A percentile compares a stretch with the other conserved stretches of the same genome.
These are phyloP conservation scores for Capsicum pubescens DNA, from an alignment of 257 asterid genomes.

Conservation along the genomic window DNA sequence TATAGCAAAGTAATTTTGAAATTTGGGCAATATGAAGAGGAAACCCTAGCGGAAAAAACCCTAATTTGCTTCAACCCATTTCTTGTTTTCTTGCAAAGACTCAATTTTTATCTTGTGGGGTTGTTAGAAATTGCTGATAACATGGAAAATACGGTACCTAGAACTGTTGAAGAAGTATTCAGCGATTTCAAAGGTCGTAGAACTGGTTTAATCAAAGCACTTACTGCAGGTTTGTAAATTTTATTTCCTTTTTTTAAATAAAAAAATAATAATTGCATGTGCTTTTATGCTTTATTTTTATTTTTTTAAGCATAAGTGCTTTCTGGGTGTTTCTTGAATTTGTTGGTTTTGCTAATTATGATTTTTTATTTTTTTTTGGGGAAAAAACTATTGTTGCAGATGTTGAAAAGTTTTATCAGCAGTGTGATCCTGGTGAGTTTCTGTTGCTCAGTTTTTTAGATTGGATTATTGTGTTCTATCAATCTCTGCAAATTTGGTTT, in stretches of 20 bases:
- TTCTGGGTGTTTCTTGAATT: not conserved
- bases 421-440: constrained; percentile 89
- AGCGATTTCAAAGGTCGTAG: constrained; percentile 69
- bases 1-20: not conserved
- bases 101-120: constrained; percentile 3
- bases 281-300: not conserved
- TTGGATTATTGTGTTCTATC: not conserved
- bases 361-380: not conserved
- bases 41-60: constrained; percentile 2
- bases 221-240: constrained; percentile 19
- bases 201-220: constrained; percentile 79
- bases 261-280: not conserved
- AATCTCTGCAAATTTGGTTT: constrained; percentile 11
- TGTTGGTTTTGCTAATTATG: constrained; percentile 16
- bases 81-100: not conserved
- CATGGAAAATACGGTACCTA: constrained; percentile 44
- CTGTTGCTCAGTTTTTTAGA: not conserved
- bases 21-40: not conserved
- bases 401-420: constrained; percentile 86
- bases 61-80: constrained; percentile 7
- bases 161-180: constrained; percentile 94
- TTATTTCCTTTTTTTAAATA: not conserved
- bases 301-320: not conserved
- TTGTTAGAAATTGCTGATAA: not conserved
- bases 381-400: constrained; percentile 47